phyloP scores from a whole-genome alignment of 2,329 filamentous ascomycete species.

The Clonostachys rhizophaga region DNA sequence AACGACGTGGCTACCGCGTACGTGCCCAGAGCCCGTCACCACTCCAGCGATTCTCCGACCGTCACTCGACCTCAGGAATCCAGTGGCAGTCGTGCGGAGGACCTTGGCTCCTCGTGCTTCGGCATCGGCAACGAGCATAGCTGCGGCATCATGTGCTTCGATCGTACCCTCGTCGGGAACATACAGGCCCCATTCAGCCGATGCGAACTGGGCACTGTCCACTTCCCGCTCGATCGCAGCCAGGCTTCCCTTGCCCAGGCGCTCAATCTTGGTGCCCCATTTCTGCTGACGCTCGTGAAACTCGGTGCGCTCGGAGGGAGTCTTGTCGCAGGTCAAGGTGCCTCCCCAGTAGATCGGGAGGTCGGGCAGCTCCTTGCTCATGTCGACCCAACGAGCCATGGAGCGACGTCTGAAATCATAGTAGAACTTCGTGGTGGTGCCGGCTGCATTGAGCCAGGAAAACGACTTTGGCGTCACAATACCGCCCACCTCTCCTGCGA shows the following conservation, averaged over 20 bases:
- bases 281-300: slow-evolving; percentile 4
- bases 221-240: slow-evolving; percentile 12
- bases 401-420: slow-evolving; percentile 19
- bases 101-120: slow-evolving; percentile 7
- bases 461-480: slow-evolving; percentile 22
- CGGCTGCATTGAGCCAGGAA: slow-evolving; percentile 22
- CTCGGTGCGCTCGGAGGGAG: slow-evolving; percentile 11
- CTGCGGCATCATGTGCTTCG: slow-evolving; percentile 16
- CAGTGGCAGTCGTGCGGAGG: slow-evolving; percentile 6
- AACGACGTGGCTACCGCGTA: slow-evolving; percentile 18
- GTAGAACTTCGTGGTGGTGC: slow-evolving; percentile 13
- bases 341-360: slow-evolving; percentile 15
- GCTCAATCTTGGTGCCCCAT: slow-evolving; percentile 19
- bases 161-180: slow-evolving; percentile 16
- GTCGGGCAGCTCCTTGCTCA: slow-evolving; percentile 12
- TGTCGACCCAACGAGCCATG: slow-evolving; percentile 14
- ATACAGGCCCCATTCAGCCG: slow-evolving; percentile 14
- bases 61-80: slow-evolving; percentile 8
- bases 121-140: slow-evolving; percentile 10
- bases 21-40: slow-evolving; percentile 4
- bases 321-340: slow-evolving; percentile 13
- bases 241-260: slow-evolving; percentile 9
- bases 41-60: slow-evolving; percentile 7
- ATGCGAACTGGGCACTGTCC: neutral
- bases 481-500: slow-evolving; percentile 17